phyloP scores from a whole-genome alignment of 1,139 yeast genomes.

The Yamadazyma dendronema region DNA sequence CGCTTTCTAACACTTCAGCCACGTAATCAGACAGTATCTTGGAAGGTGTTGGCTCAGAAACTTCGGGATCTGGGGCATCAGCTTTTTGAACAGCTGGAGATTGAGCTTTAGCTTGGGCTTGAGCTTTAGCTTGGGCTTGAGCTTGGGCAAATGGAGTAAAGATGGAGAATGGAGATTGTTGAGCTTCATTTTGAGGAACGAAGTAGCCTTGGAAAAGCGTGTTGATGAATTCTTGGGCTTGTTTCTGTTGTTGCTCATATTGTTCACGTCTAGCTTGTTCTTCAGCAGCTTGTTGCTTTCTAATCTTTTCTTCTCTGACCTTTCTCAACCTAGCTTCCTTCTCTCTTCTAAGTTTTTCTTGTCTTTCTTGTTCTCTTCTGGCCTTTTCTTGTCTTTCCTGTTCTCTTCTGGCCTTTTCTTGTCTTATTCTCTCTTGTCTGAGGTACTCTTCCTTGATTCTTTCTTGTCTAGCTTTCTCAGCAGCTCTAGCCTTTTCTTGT shows the following conservation, averaged over 20 bases:
- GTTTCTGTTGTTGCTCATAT: constrained; percentile 9
- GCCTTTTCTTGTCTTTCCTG: constrained; percentile 13
- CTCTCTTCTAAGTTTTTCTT: constrained; percentile 15
- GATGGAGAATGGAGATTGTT: constrained; percentile 1
- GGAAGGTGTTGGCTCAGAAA: constrained; percentile 4
- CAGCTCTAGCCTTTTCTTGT: constrained; percentile 2
- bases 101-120: constrained; percentile 1
- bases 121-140: neutral
- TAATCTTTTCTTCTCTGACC: constrained; percentile 24
- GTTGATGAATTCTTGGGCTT: constrained; percentile 15
- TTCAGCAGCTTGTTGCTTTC: constrained; percentile 16
- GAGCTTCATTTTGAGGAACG: constrained; percentile 3
- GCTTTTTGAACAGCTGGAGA: constrained; percentile 1
- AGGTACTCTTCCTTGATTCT: constrained; percentile 5
- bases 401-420: constrained; percentile 11
- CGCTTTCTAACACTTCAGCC: constrained; percentile 14
- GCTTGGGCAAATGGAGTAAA: constrained; percentile 1
- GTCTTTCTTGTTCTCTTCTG: constrained; percentile 17
- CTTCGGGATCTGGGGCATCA: constrained; percentile 3
- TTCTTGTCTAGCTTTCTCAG: constrained; percentile 3
- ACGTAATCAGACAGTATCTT: constrained; percentile 3
- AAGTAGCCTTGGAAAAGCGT: constrained; percentile 12
- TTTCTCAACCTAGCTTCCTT: constrained; percentile 17
- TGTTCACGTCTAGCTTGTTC: constrained; percentile 8
- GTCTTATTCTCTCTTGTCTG: constrained; percentile 8